These are phyloP conservation scores for Theobroma grandiflorum DNA, from an alignment of 441 rosid genomes.

Conservation along the genomic window DNA sequence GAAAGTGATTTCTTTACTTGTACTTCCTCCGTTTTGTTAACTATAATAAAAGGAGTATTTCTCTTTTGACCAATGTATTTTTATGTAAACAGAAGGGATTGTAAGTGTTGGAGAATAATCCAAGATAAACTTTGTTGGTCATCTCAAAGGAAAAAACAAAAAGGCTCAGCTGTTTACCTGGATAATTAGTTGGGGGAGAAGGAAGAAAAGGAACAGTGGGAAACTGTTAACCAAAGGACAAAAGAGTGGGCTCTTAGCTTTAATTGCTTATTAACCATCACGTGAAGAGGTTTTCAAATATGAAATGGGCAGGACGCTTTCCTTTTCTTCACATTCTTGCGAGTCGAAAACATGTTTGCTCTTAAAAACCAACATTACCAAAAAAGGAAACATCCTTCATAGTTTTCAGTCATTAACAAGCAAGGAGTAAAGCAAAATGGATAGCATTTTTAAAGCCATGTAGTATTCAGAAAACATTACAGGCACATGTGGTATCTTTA, in stretches of 20 bases:
- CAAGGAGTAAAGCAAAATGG: constrained; percentile 13
- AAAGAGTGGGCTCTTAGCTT: constrained; percentile 12
- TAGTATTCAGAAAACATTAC: constrained; percentile 9
- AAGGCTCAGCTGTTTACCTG: no score
- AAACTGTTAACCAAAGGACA: constrained; percentile 16
- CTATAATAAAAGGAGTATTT: no score
- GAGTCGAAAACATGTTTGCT: constrained; percentile 27
- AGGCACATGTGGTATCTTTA: background rate
- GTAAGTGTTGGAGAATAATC: background rate
- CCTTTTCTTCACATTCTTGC: constrained; percentile 28
- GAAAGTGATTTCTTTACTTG: background rate
- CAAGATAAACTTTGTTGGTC: background rate
- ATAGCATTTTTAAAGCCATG: constrained; percentile 12
- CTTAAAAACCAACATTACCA: constrained; percentile 30
- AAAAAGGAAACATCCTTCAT: constrained; percentile 33
- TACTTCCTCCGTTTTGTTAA: no score
- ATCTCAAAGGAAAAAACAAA: background rate
- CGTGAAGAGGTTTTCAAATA: constrained; percentile 13
- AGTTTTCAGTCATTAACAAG: constrained; percentile 27
- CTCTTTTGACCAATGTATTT: no score
- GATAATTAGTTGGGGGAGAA: background rate
- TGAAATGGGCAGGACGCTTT: background rate
- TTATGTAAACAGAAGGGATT: no score
- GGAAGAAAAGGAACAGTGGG: background rate
- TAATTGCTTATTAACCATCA: background rate